Evolutionary conservation across 202 grass and related monocot species (phyloP), one percentile per base, ranked within the genome.

Genomic region (Bolboschoenoplectus hybrid): DNA sequence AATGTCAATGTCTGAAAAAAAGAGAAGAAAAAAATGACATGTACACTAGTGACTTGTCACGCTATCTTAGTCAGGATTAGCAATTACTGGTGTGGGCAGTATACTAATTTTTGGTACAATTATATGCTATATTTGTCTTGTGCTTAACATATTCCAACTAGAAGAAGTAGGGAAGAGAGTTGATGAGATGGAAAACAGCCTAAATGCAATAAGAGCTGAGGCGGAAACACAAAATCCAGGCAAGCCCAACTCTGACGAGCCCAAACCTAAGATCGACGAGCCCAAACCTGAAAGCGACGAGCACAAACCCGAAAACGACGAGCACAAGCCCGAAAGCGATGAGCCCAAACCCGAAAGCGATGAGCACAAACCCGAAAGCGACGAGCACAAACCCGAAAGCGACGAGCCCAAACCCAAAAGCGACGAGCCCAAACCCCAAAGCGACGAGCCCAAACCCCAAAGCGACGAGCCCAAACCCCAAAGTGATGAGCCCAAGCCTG

Each of bases 81-180:
- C 46, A 14, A 39, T 38, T 53, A 77, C 74, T 39, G 60, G 63
- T 71, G 43, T 60, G 40, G 16, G 2, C 55, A 52, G 19, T 46
- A 35, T 13, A 41, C 26, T 85, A 13, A 3, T 80, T 10, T 11
- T 35, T 39, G 19, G 6, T 70, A 36, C 7, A 7, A 52, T 50
- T 34, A 14, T 10, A 38, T 55, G 32, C 73, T 26, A 72, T 84
- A 47, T 56, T 56, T 89, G 77, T 12, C 7, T 78, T 51, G 49
- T 80, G 79, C 88, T 92, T 97, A 89, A 93, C 92, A 63, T 50
- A 53, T 35, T 52, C 45, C 39, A 51, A 97, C 95, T 95, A 93
- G 95, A 98, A 82, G 89, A 95, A 81, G 88, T 98, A 89, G 95
- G 93, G 63, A 62, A 71, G 16, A 92, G 87, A 87, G 93, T 98